Conservation (phyloP, 2,329 filamentous ascomycete species). For the Amylocarpus encephaloides region DNA sequence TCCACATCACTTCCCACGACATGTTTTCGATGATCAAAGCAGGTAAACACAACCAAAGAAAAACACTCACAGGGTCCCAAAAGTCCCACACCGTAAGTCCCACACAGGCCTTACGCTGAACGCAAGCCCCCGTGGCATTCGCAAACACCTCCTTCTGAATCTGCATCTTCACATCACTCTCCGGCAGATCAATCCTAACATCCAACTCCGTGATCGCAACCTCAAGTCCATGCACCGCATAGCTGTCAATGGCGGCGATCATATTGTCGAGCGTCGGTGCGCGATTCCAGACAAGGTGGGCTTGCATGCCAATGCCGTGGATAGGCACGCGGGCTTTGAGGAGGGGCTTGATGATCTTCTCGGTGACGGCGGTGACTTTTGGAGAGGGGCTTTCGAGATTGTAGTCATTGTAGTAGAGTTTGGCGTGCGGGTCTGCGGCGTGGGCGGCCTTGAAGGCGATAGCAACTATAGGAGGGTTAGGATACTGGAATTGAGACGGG, state of each 20-base stretch:
- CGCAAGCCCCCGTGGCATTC: constrained; percentile 13
- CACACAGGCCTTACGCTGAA: constrained; percentile 22
- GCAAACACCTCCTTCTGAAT: constrained; percentile 45
- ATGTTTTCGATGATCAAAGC: not conserved
- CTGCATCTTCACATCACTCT: constrained; percentile 30
- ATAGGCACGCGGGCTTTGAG: constrained; percentile 47
- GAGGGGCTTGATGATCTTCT: constrained; percentile 39
- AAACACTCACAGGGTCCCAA: constrained; percentile 28
- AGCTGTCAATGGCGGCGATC: constrained; percentile 39
- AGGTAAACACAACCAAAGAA: not conserved
- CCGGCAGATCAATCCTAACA: constrained; percentile 44
- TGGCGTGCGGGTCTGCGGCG: constrained; percentile 47
- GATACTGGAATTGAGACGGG: not conserved
- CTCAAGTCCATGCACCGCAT: constrained; percentile 46
- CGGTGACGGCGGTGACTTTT: constrained; percentile 40
- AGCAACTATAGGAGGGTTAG: constrained; percentile 33
- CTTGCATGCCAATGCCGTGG: constrained; percentile 57
- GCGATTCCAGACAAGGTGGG: constrained; percentile 49
- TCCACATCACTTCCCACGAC: too few species aligned
- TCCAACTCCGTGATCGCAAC: constrained; percentile 58
- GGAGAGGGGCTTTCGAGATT: constrained; percentile 49
- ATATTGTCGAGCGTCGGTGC: constrained; percentile 39
- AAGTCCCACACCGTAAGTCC: constrained; percentile 30
- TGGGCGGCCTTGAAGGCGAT: constrained; percentile 52
- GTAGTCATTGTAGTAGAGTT: constrained; percentile 57